These are phyloP conservation scores for Leishmania turanica DNA, from an alignment of 208 protist species.

Conservation along the genomic window DNA sequence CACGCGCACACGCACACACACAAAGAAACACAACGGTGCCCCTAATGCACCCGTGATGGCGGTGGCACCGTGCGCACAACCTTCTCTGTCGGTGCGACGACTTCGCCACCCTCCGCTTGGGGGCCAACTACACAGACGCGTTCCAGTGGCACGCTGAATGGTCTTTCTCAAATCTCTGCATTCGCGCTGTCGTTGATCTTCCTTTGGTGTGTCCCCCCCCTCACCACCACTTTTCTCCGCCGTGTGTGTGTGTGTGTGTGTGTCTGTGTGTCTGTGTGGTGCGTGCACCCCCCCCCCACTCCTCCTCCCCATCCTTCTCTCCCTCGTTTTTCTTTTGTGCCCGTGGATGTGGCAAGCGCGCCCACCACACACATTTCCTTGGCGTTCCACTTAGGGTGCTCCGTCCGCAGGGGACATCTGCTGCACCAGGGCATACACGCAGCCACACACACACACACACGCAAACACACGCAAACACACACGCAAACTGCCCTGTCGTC, in stretches of 20 bases:
- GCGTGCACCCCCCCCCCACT: too few relatives aligned
- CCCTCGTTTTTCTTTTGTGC: too few relatives aligned
- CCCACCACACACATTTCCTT: background rate
- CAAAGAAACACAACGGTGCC: background rate
- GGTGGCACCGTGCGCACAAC: background rate
- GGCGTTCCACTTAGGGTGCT: too few relatives aligned
- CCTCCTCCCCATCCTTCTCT: too few relatives aligned
- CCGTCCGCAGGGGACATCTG: background rate
- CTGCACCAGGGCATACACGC: background rate
- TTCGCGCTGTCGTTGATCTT: too few relatives aligned
- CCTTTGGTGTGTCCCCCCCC: too few relatives aligned
- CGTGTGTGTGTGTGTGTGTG: too few relatives aligned
- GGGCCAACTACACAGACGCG: background rate
- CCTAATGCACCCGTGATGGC: background rate
- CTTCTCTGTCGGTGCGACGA: background rate
- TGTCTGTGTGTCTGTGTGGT: too few relatives aligned
- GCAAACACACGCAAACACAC: background rate
- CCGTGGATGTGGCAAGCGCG: background rate
- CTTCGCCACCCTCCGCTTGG: background rate
- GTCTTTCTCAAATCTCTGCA: background rate
- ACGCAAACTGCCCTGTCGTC: background rate
- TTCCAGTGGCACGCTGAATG: too few relatives aligned
- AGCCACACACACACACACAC: background rate
- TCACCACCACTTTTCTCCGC: too few relatives aligned
- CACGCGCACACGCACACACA: conserved; percentile 4